Percentiles rank a stretch among this genome's conserved stretches.
Conservation (phyloP, 1,284 basidiomycete species). For the Flammula alnicola region DNA sequence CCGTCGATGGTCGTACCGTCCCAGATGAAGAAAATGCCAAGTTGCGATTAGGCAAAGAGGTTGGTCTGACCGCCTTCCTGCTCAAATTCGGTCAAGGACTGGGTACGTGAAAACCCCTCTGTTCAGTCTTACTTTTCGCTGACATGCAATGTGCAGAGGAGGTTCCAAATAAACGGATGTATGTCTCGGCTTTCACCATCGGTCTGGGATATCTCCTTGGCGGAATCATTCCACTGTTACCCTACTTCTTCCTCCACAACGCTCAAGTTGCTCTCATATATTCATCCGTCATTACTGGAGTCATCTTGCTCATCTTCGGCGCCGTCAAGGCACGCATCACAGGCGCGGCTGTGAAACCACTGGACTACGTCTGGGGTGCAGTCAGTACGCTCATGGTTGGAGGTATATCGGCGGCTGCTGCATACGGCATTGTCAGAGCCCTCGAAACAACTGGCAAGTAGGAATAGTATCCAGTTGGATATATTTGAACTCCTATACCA, state of each 20-base stretch:
- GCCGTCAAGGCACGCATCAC: conserved; percentile 90
- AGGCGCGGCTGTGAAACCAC: conserved; percentile 66
- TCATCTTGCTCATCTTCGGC: conserved; percentile 89
- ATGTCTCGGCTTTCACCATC: conserved; percentile 91
- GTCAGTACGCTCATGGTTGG: conserved; percentile 90
- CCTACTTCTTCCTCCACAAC: conserved; percentile 84
- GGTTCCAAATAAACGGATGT: conserved; percentile 68
- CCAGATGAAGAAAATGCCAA: conserved; percentile 53
- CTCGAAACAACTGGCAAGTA: conserved; percentile 51
- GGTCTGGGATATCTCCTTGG: conserved; percentile 87
- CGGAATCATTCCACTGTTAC: conserved; percentile 86
- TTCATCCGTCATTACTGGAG: conserved; percentile 78
- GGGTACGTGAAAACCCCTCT: conserved; percentile 52
- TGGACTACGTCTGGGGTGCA: conserved; percentile 84
- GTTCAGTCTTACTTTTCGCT: conserved; percentile 1
- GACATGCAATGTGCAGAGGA: conserved; percentile 62
- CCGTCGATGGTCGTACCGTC: conserved; percentile 28
- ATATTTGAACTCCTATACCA: not conserved
- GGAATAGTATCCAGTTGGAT: not conserved
- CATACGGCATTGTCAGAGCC: conserved; percentile 83
- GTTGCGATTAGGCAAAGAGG: conserved; percentile 69
- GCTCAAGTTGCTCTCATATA: conserved; percentile 74
- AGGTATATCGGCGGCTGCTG: conserved; percentile 86
- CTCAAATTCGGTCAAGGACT: conserved; percentile 92
- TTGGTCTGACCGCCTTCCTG: conserved; percentile 88